A percentile compares a stretch with the other conserved stretches of the same genome.
These are phyloP conservation scores for Epichloe coenophiala DNA, from an alignment of 2,329 filamentous ascomycete species.

Conservation along the genomic window DNA sequence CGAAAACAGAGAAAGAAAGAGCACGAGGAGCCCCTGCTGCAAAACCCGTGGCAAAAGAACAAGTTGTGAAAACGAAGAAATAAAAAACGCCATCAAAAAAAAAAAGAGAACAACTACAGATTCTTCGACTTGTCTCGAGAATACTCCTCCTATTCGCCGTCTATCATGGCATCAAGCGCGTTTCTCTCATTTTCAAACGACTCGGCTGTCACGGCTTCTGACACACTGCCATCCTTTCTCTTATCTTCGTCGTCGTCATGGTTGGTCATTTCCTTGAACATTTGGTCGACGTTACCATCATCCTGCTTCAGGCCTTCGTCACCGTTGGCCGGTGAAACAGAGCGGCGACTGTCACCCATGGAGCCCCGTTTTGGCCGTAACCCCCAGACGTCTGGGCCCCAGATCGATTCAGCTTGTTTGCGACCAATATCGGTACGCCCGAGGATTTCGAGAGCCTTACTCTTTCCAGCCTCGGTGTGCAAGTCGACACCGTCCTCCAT, in stretches of 20 bases:
- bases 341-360: constrained; percentile 13
- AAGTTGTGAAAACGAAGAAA: neutral
- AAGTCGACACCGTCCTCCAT: constrained; percentile 32
- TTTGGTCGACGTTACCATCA: constrained; percentile 37
- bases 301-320: constrained; percentile 23
- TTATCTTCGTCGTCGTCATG: constrained; percentile 33
- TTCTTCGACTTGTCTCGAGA: neutral
- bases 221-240: constrained; percentile 18
- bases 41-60: neutral
- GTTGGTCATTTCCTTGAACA: constrained; percentile 44
- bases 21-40: neutral
- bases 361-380: constrained; percentile 13
- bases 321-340: constrained; percentile 15
- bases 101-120: neutral
- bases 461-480: constrained; percentile 31
- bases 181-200: constrained; percentile 32
- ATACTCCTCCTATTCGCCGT: constrained; percentile 22
- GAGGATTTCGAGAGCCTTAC: constrained; percentile 39
- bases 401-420: constrained; percentile 36
- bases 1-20: neutral
- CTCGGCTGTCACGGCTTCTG: constrained; percentile 25
- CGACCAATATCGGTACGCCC: constrained; percentile 35
- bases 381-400: constrained; percentile 35
- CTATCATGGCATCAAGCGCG: constrained; percentile 31
- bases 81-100: neutral